These are phyloP conservation scores for Rachicladosporium sp. DNA, from an alignment of 2,329 filamentous ascomycete species.

Conservation along the genomic window DNA sequence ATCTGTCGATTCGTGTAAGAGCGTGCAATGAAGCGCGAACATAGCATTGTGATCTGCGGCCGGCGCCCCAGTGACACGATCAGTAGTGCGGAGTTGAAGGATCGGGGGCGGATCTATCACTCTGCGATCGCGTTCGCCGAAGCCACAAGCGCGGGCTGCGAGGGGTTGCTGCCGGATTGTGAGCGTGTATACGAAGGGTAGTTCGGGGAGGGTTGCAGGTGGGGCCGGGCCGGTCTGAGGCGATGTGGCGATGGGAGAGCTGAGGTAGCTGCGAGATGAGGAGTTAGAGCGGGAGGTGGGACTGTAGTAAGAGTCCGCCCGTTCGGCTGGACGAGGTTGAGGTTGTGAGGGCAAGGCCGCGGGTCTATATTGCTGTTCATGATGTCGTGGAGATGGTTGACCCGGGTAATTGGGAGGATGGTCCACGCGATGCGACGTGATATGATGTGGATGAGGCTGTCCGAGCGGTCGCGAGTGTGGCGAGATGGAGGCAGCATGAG, in stretches of 20 bases:
- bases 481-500: too few relatives aligned
- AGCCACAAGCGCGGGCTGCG: constrained; percentile 71
- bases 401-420: constrained; percentile 5
- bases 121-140: constrained; percentile 68
- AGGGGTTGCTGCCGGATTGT: constrained; percentile 64
- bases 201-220: constrained; percentile 7
- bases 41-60: constrained; percentile 53
- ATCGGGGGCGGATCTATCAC: constrained; percentile 79
- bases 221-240: background rate
- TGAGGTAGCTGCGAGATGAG: constrained; percentile 8
- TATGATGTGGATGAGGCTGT: too few relatives aligned
- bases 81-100: constrained; percentile 57
- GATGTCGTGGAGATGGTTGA: background rate
- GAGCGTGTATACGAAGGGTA: constrained; percentile 34
- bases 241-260: constrained; percentile 6
- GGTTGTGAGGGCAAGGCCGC: constrained; percentile 2
- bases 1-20: constrained; percentile 57
- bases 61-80: constrained; percentile 40
- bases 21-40: constrained; percentile 54
- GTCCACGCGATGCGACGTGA: constrained; percentile 9
- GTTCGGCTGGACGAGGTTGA: constrained; percentile 1
- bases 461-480: too few relatives aligned
- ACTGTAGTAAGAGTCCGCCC: too few relatives aligned
- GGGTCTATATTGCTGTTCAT: constrained; percentile 6
- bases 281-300: constrained; percentile 4